A percentile compares a stretch with the other conserved stretches of the same genome.
Conservation (phyloP, 2,329 filamentous ascomycete species). For the Lachnellula suecica region DNA sequence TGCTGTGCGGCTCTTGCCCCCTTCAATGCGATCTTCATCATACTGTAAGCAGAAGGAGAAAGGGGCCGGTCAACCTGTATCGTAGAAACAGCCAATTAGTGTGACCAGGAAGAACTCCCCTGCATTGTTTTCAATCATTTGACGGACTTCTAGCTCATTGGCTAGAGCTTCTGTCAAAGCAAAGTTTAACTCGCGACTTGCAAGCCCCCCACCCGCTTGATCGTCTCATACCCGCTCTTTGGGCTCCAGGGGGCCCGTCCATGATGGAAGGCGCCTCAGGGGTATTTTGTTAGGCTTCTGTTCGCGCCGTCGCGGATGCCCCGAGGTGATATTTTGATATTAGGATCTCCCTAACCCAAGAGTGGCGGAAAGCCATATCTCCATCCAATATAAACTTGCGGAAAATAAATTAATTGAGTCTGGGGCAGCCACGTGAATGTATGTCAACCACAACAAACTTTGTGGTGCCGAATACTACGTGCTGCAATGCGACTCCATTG, state of each 20-base stretch:
- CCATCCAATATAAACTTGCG: background rate
- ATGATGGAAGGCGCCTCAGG: background rate
- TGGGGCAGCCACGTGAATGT: constrained; percentile 1
- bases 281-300: background rate
- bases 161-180: background rate
- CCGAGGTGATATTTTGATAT: background rate
- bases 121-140: background rate
- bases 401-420: constrained; percentile 10
- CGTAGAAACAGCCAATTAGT: background rate
- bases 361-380: too few species aligned
- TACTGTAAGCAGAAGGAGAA: background rate
- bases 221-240: background rate
- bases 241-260: background rate
- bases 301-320: constrained; percentile 8
- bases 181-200: background rate
- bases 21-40: too few species aligned
- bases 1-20: too few species aligned
- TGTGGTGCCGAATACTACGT: background rate
- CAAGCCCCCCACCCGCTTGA: background rate
- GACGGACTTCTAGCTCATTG: background rate
- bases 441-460: background rate
- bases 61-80: background rate
- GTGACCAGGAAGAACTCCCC: too few species aligned
- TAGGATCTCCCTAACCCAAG: background rate
- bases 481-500: constrained; percentile 1